These are phyloP conservation scores for Erodium trifolium DNA, from an alignment of 441 rosid genomes.

Conservation along the genomic window DNA sequence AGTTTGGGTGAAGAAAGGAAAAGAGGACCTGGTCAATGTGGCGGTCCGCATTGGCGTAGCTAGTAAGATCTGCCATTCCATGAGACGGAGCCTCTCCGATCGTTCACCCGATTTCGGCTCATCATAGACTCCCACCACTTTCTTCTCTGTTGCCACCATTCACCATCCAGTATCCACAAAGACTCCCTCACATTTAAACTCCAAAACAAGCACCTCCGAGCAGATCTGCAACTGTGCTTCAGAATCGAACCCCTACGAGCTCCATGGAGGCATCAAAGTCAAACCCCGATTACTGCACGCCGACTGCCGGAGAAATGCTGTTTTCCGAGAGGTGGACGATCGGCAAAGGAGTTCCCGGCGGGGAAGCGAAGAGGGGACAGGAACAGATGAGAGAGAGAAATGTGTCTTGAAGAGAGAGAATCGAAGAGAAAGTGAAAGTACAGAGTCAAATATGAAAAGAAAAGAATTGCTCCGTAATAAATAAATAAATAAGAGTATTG, in stretches of 20 bases:
- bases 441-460: too few relatives aligned
- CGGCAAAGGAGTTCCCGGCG: too few relatives aligned
- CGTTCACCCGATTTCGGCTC: slow-evolving; percentile 68
- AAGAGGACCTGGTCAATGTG: slow-evolving; percentile 67
- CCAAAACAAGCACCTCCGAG: not conserved
- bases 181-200: too few relatives aligned
- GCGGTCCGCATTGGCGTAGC: slow-evolving; percentile 71
- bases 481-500: too few relatives aligned
- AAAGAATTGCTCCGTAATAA: too few relatives aligned
- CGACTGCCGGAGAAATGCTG: not conserved
- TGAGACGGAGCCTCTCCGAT: slow-evolving; percentile 77
- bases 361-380: too few relatives aligned
- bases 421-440: too few relatives aligned
- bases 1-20: slow-evolving; percentile 11
- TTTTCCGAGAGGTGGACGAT: too few relatives aligned
- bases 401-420: too few relatives aligned
- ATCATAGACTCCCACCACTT: slow-evolving; percentile 32
- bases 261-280: not conserved
- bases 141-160: not conserved
- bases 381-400: too few relatives aligned
- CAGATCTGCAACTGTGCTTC: slow-evolving; percentile 4
- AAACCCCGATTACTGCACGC: not conserved
- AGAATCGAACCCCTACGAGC: not conserved
- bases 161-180: too few relatives aligned
- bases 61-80: slow-evolving; percentile 99